phyloP scores from a whole-genome alignment of 441 rosid species.

The Codiaeum variegatum region DNA sequence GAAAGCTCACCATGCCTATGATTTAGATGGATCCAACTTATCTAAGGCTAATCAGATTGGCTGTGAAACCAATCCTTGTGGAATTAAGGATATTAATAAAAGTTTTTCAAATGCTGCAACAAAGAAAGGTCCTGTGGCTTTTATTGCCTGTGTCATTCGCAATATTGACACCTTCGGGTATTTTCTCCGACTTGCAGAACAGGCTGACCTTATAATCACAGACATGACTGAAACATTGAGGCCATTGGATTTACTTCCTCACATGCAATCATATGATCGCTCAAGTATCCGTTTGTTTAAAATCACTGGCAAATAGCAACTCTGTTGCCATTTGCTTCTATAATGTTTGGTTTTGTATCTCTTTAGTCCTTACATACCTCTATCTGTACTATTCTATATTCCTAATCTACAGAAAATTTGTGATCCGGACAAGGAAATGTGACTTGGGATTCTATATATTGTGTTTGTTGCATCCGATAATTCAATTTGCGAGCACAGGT shows the following conservation, averaged over 20 bases:
- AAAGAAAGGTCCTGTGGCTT: conserved; percentile 38
- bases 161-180: conserved; percentile 50
- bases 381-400: too few relatives aligned
- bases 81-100: neutral
- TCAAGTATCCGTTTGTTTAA: conserved; percentile 45
- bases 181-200: conserved; percentile 49
- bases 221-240: conserved; percentile 47
- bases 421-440: neutral
- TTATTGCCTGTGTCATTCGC: conserved; percentile 66
- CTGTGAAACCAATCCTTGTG: neutral
- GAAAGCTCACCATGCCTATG: conserved; percentile 2
- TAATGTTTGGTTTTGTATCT: neutral
- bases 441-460: neutral
- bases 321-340: neutral
- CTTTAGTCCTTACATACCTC: neutral
- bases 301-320: conserved; percentile 31
- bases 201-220: conserved; percentile 41
- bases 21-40: neutral
- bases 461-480: neutral
- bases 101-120: conserved; percentile 11
- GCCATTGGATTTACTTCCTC: conserved; percentile 62
- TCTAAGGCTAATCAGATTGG: neutral
- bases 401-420: too few relatives aligned
- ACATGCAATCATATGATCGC: conserved; percentile 63
- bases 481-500: neutral